phyloP scores from a whole-genome alignment of 495 filamentous ascomycete species.

The Apiosordaria backusii region DNA sequence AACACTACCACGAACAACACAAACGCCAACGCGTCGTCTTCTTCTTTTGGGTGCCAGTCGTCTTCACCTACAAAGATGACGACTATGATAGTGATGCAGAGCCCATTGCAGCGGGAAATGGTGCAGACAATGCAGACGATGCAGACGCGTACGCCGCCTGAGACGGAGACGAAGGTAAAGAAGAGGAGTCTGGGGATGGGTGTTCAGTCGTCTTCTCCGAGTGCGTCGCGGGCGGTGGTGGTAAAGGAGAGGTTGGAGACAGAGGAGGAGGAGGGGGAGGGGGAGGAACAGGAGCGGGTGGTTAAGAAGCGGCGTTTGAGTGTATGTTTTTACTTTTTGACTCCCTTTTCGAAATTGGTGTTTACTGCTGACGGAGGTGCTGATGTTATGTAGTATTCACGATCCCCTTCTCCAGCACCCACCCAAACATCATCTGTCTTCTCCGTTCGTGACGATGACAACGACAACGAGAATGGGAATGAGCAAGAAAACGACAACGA shows the following conservation, averaged over 20 bases:
- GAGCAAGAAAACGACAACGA: background rate
- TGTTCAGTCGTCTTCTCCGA: background rate
- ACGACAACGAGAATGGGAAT: background rate
- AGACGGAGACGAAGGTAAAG: background rate
- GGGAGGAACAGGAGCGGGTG: background rate
- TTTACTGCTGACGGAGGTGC: background rate
- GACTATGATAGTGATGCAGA: background rate
- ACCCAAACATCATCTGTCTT: background rate
- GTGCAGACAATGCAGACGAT: background rate
- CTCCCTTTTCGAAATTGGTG: background rate
- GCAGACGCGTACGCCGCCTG: background rate
- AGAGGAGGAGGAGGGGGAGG: too few species aligned
- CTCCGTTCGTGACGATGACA: background rate
- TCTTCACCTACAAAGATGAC: background rate
- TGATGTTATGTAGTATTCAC: background rate
- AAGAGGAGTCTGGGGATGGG: background rate
- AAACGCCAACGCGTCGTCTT: too few species aligned
- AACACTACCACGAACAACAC: background rate
- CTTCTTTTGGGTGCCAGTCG: too few species aligned
- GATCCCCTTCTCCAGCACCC: conserved; percentile 21
- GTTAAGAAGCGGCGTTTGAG: background rate
- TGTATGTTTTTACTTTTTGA: background rate
- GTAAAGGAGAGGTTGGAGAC: too few species aligned
- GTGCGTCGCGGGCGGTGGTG: background rate
- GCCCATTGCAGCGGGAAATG: background rate